Evolutionary conservation across 305 asterid species (phyloP), one percentile per base, ranked within the genome.

Genomic region (Caryopteris hybrid): DNA sequence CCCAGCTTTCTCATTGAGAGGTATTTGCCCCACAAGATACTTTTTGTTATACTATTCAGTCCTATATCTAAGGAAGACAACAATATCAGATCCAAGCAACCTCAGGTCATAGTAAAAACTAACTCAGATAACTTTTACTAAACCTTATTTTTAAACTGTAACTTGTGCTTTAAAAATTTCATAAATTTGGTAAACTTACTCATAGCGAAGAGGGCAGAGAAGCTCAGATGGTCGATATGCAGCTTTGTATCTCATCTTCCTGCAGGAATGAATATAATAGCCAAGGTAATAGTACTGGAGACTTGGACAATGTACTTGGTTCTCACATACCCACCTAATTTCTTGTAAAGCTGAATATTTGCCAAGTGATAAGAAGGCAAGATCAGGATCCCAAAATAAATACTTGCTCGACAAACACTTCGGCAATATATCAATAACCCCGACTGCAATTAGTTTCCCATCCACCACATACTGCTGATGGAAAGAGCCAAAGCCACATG

Each of bases 261-360:
- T 81, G 84, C 99, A 91, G 61, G 96, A 89, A 81, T 94, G 99
- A 78, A 89, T 89, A 87, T 94, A 94, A 74, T 89, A 94, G 54
- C 99, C 99, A 64, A 94, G 98, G 85, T 94, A 94, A 81, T 94
- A 94, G 82, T 87, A 89, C 88, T 91, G 92, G 57, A 94, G 90
- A 75, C 81, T 85, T 36, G 95, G 94, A 78, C 98, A 89, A 70
- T 77, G 83, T 17, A 67, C 70, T 81, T 87, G 85, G 79, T 83
- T 94, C 87, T 88, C 86, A 50, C 63, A 76, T 62, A 94, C 81
- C 88, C 96, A 94, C 66, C 67, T 76, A 76, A 94, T 89, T 81
- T 94, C 99, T 83, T 91, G 82, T 56, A 89, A 72, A 80, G 98
- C 95, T 8, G 99, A 89, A 78, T 79, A 88, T 77, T 91, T 94